Conservation (phyloP, 192 early-diverging fungal species). For the Umbelopsis sp. region DNA sequence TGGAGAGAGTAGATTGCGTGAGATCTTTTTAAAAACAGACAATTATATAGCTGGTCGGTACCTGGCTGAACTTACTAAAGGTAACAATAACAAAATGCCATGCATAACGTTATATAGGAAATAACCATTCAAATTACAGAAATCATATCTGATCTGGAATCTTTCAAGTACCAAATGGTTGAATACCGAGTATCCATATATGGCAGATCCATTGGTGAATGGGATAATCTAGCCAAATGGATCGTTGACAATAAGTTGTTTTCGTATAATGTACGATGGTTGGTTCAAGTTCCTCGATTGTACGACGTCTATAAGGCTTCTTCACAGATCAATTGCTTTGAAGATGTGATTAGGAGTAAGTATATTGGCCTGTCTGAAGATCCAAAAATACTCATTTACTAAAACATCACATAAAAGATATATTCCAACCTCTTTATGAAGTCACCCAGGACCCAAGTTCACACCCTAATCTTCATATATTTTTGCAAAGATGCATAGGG, state of each 20-base stretch:
- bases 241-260: slow-evolving; percentile 86
- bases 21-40: slow-evolving; percentile 93
- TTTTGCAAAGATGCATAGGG: slow-evolving; percentile 88
- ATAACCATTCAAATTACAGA: slow-evolving; percentile 44
- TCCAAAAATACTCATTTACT: not conserved
- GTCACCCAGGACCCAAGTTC: slow-evolving; percentile 77
- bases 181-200: slow-evolving; percentile 93
- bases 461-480: slow-evolving; percentile 87
- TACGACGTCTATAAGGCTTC: slow-evolving; percentile 80
- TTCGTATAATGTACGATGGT: slow-evolving; percentile 86
- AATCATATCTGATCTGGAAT: slow-evolving; percentile 81
- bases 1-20: slow-evolving; percentile 86
- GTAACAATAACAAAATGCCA: slow-evolving; percentile 23
- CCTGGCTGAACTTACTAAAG: slow-evolving; percentile 86
- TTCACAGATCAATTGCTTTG: slow-evolving; percentile 65
- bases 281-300: slow-evolving; percentile 86
- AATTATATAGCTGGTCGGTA: slow-evolving; percentile 81
- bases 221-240: slow-evolving; percentile 91
- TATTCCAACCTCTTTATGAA: slow-evolving; percentile 86
- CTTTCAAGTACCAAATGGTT: slow-evolving; percentile 90
- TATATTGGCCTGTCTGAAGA: not conserved
- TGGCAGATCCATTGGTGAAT: slow-evolving; percentile 76
- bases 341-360: slow-evolving; percentile 68
- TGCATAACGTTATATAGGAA: not conserved
- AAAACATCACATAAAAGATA: slow-evolving; percentile 41